A percentile compares a stretch with the other conserved stretches of the same genome.
Evolutionary conservation across 768 basidiomycete genomes (phyloP).

Genomic region (Rubroboletus satanas): DNA sequence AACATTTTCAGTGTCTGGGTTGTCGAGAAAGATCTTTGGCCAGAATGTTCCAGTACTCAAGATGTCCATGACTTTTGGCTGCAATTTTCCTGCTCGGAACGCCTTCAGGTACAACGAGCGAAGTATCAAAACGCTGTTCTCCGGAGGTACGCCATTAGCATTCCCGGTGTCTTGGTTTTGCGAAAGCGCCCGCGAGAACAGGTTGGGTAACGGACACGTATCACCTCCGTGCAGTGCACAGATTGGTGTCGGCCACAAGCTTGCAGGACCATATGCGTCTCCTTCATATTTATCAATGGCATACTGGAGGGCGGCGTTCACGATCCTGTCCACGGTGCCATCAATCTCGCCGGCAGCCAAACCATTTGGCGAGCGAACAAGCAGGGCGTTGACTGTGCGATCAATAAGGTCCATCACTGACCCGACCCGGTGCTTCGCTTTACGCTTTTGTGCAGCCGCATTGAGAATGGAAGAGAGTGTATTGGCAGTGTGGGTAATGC

Average conservation of each 20-base stretch:
- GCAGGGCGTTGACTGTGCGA: slow-evolving; percentile 56
- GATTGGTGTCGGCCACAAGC: slow-evolving; percentile 52
- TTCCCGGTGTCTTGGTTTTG: slow-evolving; percentile 22
- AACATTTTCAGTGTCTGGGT: slow-evolving; percentile 70
- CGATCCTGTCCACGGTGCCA: slow-evolving; percentile 60
- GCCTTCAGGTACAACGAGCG: slow-evolving; percentile 55
- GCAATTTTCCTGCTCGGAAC: slow-evolving; percentile 56
- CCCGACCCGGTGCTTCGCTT: slow-evolving; percentile 52
- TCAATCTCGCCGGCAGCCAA: slow-evolving; percentile 64
- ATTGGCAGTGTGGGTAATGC: slow-evolving; percentile 61
- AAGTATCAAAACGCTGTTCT: slow-evolving; percentile 27
- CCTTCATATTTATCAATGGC: slow-evolving; percentile 61
- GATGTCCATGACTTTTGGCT: slow-evolving; percentile 55
- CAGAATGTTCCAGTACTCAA: slow-evolving; percentile 64
- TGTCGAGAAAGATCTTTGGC: slow-evolving; percentile 72
- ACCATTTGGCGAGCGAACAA: slow-evolving; percentile 44
- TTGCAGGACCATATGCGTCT: slow-evolving; percentile 33
- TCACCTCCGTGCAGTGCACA: slow-evolving; percentile 62
- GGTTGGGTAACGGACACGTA: slow-evolving; percentile 50
- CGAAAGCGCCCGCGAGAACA: slow-evolving; percentile 44
- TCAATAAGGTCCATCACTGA: slow-evolving; percentile 79
- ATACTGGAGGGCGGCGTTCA: slow-evolving; percentile 73
- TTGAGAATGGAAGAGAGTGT: slow-evolving; percentile 55
- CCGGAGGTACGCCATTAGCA: slow-evolving; percentile 1
- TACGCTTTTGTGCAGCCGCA: slow-evolving; percentile 44